Evolutionary conservation across 495 filamentous ascomycete species (phyloP), one percentile per base, ranked within the genome.

Genomic region (Pyronema domesticum): DNA sequence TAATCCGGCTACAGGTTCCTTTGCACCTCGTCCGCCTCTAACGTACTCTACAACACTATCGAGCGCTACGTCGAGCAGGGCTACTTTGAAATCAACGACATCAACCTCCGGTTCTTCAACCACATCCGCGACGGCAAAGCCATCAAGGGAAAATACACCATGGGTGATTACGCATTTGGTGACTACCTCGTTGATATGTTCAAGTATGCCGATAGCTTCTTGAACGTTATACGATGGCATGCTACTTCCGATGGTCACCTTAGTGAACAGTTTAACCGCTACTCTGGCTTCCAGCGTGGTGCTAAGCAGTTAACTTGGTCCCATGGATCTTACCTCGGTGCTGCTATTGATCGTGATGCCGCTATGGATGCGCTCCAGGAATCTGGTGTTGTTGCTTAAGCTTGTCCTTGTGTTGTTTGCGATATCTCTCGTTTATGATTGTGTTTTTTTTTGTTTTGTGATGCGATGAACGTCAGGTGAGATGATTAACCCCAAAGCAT

Each of bases 171-270:
- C 13, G 68, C 66, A 7, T 81, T 76, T 57, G 60, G 59, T 0
- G 61, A 65, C 7, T 73, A 81, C 40, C 65, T 76, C 8, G 59
- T 64, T 3, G 75, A 73, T 0, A 69, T 80, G 0, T 75, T 70
- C 49, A 68, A 66, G 3, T 81, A 81, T 55, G 79, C 78, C 2
- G 79, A 83, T 60, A 74, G 74, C 30, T 83, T 81, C 55, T 71
- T 76, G 1, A 66, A 68, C 8, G 60, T 77, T 2, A 69, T 76
- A 14, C 52, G 70, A 42, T 65, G 73, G 57, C 78, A 73, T 62
- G 80, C 63, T 39, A 74, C 63, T 42, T 45, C 59, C n/a, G 72
- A 76, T 37, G 80, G 80, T 7, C 71, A 74, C 6, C 55, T 80
- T 34, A 68, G 71, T 6, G 80, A 83, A 58, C 79, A 83, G 57